A percentile compares a stretch with the other conserved stretches of the same genome.
Evolutionary conservation across 495 filamentous ascomycete genomes (phyloP).

Genomic region (Parmelia sp.): DNA sequence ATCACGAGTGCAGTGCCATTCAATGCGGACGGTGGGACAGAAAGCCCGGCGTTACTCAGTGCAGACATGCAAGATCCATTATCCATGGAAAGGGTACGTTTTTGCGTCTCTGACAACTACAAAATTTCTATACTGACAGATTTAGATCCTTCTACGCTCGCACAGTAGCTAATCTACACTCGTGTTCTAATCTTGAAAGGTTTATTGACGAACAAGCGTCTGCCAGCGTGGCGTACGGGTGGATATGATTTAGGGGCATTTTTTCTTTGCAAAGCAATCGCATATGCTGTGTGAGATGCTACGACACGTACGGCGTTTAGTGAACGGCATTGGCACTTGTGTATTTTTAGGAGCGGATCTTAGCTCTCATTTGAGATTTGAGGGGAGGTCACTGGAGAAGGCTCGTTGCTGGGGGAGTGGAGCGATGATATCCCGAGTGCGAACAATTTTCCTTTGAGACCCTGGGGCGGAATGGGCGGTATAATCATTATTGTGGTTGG

Average conservation of each 20-base stretch:
- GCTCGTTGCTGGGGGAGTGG: background rate
- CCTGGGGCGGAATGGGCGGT: background rate
- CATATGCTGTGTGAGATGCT: background rate
- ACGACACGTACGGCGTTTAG: background rate
- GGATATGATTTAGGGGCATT: background rate
- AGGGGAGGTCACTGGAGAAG: background rate
- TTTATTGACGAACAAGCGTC: background rate
- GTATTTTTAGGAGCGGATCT: background rate
- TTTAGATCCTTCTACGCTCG: slow-evolving; percentile 41
- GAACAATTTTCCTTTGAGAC: background rate
- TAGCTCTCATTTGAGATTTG: background rate
- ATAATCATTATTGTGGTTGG: too few relatives aligned
- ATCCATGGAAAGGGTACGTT: slow-evolving; percentile 59
- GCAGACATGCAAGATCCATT: slow-evolving; percentile 57
- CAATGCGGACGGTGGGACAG: slow-evolving; percentile 40
- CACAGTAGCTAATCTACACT: slow-evolving; percentile 38
- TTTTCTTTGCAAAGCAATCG: background rate
- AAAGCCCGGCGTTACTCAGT: slow-evolving; percentile 56
- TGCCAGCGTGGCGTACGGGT: background rate
- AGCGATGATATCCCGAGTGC: background rate
- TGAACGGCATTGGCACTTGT: background rate
- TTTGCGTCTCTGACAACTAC: slow-evolving; percentile 23
- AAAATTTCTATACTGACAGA: slow-evolving; percentile 32
- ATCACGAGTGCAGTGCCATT: slow-evolving; percentile 58
- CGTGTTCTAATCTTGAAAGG: background rate